Evolutionary conservation across 805 yeast species (phyloP), one percentile per base, ranked within the genome.

Genomic region (Cyberlindnera maritima): DNA sequence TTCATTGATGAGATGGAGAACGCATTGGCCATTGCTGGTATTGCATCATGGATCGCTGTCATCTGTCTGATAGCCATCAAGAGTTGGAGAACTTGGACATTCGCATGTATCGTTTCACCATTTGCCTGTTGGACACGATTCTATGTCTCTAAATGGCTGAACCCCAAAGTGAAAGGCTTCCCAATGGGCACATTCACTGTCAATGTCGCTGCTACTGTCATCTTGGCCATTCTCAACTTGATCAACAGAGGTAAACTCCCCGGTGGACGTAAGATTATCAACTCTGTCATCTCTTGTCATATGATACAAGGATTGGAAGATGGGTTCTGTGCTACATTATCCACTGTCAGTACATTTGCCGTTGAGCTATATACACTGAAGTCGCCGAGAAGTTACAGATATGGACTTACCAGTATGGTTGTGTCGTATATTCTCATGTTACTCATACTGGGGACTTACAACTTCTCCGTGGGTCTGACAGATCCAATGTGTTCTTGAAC

Each of bases 321-420:
- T 54, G 95, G 96, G 0, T 81, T 77, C 48, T 81, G 88, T 59
- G 95, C 91, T 1, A 74, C 79, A 2, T 63, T 85, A 42, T 80
- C 88, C 34, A 87, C 97, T 0, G 77, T 88, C 34, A 83, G 92
- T 46, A 85, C 96, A 0, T 85, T 89, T 55, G 74, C 86, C 9
- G 80, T 76, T 36, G 97, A 90, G 62, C 63, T 88, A 33, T 71
- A 63, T 46, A 62, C 65, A 3, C 51, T 75, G 39, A 64, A 60
- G 12, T 55, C 70, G 5, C 33, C 59, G 14, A 50, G 67, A 48
- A 65, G 79, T 4, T 75, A 80, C 45, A 48, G 63, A 8, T 90
- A 90, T 60, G 84, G 77, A 6, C 21, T 65, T 1, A 46, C 60
- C 0, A 74, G 87, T 14, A 57, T 88, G 2, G 55, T 64, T 2